Evolutionary conservation across 176 grass and related monocot species (phyloP).

Genomic region (Ensete ventricosum): DNA sequence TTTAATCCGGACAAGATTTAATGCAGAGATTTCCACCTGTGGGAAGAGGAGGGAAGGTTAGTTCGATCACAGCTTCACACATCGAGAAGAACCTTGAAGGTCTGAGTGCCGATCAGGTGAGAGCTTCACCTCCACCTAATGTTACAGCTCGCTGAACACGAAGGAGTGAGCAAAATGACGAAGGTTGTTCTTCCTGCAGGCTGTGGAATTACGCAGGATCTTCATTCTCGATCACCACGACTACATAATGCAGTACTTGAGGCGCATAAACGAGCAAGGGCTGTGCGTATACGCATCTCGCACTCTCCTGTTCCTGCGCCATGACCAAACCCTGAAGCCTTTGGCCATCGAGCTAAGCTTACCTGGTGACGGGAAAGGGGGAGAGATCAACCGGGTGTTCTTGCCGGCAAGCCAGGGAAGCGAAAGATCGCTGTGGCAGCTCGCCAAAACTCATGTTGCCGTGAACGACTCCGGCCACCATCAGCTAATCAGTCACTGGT

Average conservation of each 20-base stretch:
- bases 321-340: slow-evolving; percentile 47
- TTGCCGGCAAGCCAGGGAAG: slow-evolving; percentile 32
- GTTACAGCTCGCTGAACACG: not conserved
- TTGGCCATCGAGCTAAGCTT: slow-evolving; percentile 70
- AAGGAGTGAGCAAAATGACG: not conserved
- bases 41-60: slow-evolving; percentile 37
- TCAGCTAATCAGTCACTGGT: slow-evolving; percentile 98
- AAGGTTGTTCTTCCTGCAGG: slow-evolving; percentile 27
- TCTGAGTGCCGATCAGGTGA: slow-evolving; percentile 32
- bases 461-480: slow-evolving; percentile 95
- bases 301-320: slow-evolving; percentile 69
- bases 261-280: slow-evolving; percentile 51
- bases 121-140: not conserved
- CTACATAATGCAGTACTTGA: slow-evolving; percentile 81
- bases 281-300: slow-evolving; percentile 81
- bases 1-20: not conserved
- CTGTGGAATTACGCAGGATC: slow-evolving; percentile 33
- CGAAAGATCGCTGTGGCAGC: slow-evolving; percentile 45
- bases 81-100: slow-evolving; percentile 39
- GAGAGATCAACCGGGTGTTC: slow-evolving; percentile 49
- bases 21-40: slow-evolving; percentile 57
- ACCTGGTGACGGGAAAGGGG: not conserved
- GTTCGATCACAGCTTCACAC: slow-evolving; percentile 30
- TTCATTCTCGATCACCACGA: slow-evolving; percentile 87
- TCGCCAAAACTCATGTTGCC: slow-evolving; percentile 74